These are phyloP conservation scores for Theobroma cacao DNA, from an alignment of 345 rosid genomes.

Conservation along the genomic window DNA sequence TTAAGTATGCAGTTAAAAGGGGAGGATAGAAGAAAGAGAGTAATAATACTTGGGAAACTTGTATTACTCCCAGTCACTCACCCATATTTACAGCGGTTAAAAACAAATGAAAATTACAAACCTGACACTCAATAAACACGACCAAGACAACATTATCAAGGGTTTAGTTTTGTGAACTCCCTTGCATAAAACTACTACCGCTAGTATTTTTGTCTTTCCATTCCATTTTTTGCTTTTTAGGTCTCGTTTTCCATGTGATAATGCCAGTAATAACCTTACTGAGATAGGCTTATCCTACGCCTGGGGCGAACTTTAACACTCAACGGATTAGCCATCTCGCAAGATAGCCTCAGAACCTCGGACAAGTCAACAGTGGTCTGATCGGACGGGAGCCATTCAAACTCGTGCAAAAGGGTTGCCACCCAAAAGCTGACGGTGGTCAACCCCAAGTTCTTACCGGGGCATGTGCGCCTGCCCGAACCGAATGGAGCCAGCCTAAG, in stretches of 20 bases:
- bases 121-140: neutral
- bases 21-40: neutral
- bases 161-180: neutral
- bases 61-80: neutral
- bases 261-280: neutral
- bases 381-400: slow-evolving; percentile 48
- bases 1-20: neutral
- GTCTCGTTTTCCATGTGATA: neutral
- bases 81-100: slow-evolving; percentile 15
- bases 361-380: slow-evolving; percentile 53
- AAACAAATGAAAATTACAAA: slow-evolving; percentile 2
- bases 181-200: neutral
- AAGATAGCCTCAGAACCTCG: slow-evolving; percentile 65
- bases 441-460: slow-evolving; percentile 69
- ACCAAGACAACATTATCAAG: slow-evolving; percentile 4
- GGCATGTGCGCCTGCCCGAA: slow-evolving; percentile 80
- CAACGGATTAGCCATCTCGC: slow-evolving; percentile 81
- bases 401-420: slow-evolving; percentile 67
- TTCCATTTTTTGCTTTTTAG: neutral
- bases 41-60: neutral
- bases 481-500: slow-evolving; percentile 87
- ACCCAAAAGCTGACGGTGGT: slow-evolving; percentile 69
- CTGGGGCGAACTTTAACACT: slow-evolving; percentile 41
- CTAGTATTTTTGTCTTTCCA: neutral
- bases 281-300: slow-evolving; percentile 12